Percentiles rank a stretch among this genome's conserved stretches.
Conservation (phyloP, 176 grass and related monocot species). For the Aegilops bicornis region DNA sequence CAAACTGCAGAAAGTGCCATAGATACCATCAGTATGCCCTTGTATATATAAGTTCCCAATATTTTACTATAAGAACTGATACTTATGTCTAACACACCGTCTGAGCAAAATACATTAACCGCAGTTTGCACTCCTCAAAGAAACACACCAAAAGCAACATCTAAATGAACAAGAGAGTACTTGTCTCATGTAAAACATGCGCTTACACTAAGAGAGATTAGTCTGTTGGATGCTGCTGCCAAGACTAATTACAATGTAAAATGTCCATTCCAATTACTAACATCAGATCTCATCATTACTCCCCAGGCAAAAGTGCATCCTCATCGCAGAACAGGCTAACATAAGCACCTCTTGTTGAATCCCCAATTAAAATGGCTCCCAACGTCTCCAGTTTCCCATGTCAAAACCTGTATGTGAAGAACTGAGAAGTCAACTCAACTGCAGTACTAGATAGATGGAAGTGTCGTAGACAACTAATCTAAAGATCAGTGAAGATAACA, state of each 20-base stretch:
- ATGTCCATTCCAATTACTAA: constrained; percentile 50
- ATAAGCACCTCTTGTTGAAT: constrained; percentile 40
- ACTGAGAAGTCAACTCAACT: not conserved
- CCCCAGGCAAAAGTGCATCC: constrained; percentile 32
- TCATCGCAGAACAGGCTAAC: constrained; percentile 36
- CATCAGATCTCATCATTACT: constrained; percentile 41
- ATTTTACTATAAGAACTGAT: constrained; percentile 23
- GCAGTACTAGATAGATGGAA: constrained; percentile 9
- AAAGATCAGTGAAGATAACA: not conserved
- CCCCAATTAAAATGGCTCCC: constrained; percentile 27
- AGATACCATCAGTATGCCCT: not conserved
- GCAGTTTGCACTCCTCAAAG: constrained; percentile 28
- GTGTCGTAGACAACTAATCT: constrained; percentile 5
- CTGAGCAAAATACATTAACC: constrained; percentile 35
- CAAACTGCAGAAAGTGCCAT: not conserved
- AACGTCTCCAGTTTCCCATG: constrained; percentile 4
- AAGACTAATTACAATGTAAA: constrained; percentile 86
- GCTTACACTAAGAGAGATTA: constrained; percentile 68
- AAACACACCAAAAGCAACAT: constrained; percentile 29
- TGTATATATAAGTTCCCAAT: not conserved
- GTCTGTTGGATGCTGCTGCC: constrained; percentile 63
- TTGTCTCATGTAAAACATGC: constrained; percentile 46
- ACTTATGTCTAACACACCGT: not conserved
- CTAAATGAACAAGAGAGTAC: constrained; percentile 29
- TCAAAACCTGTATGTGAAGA: constrained; percentile 38